These are phyloP conservation scores for Beauveria australis DNA, from an alignment of 2,329 filamentous ascomycete genomes.

Conservation along the genomic window DNA sequence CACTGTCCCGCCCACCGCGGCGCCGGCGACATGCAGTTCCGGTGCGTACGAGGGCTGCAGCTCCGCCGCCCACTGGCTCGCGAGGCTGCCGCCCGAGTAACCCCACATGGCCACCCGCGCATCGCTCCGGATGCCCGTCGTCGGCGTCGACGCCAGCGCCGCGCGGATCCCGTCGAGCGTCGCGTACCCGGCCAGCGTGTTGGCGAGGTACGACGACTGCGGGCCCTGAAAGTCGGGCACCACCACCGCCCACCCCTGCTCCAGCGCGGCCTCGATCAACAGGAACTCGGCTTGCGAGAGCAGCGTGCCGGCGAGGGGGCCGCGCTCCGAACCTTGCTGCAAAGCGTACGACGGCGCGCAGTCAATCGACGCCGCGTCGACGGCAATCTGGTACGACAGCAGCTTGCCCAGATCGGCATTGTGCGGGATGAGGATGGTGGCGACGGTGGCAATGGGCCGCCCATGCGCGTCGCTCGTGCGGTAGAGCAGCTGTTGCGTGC, in stretches of 20 bases:
- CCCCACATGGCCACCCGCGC: constrained; percentile 33
- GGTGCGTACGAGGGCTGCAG: constrained; percentile 6
- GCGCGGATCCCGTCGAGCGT: constrained; percentile 6
- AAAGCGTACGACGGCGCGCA: constrained; percentile 20
- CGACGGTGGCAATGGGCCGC: constrained; percentile 27
- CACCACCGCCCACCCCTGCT: constrained; percentile 4
- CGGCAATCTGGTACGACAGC: constrained; percentile 34
- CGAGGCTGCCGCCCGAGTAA: constrained; percentile 5
- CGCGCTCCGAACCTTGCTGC: constrained; percentile 11
- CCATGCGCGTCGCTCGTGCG: constrained; percentile 28
- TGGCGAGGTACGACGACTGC: constrained; percentile 5
- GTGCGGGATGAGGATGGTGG: constrained; percentile 30
- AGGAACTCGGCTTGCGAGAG: constrained; percentile 4
- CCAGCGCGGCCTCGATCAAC: constrained; percentile 4
- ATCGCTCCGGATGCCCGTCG: constrained; percentile 19
- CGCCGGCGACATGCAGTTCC: not conserved
- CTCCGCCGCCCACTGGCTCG: constrained; percentile 6
- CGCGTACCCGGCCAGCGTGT: constrained; percentile 1
- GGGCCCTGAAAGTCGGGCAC: constrained; percentile 14
- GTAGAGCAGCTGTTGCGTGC: constrained; percentile 28
- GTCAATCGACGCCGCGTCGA: constrained; percentile 30
- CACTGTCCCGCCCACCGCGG: constrained; percentile 1
- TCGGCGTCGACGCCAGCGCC: not conserved
- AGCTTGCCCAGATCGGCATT: constrained; percentile 21
- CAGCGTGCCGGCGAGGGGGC: constrained; percentile 29